Percentiles rank a stretch among this genome's conserved stretches.
phyloP scores from a whole-genome alignment of 345 rosid species.

The Populus pruinosa region DNA sequence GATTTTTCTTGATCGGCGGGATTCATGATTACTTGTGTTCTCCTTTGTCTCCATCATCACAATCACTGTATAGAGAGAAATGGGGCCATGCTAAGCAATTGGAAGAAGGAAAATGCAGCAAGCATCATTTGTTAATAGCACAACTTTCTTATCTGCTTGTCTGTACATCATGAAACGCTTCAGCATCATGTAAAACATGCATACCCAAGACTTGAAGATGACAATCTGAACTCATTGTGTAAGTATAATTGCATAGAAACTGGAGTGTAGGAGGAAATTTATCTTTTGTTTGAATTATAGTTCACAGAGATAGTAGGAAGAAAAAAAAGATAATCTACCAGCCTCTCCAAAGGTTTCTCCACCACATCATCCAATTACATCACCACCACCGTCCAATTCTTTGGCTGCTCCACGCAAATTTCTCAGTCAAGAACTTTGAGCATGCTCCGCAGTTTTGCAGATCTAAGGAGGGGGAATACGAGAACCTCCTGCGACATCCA shows the following conservation, averaged over 20 bases:
- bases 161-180: background rate
- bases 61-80: conserved; percentile 7
- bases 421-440: conserved; percentile 63
- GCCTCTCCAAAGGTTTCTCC: too few species aligned
- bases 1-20: conserved; percentile 38
- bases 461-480: conserved; percentile 68
- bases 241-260: too few species aligned
- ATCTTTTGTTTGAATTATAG: too few species aligned
- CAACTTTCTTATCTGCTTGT: background rate
- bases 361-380: too few species aligned
- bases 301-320: background rate
- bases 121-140: background rate
- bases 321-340: too few species aligned
- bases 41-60: conserved; percentile 30
- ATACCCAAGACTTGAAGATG: too few species aligned
- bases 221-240: too few species aligned
- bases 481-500: conserved; percentile 74
- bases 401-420: conserved; percentile 50
- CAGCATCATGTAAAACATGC: background rate
- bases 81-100: conserved; percentile 8
- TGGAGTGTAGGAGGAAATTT: too few species aligned
- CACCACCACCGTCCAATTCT: conserved; percentile 8
- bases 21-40: conserved; percentile 32
- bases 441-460: conserved; percentile 76
- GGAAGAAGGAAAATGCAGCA: too few species aligned